Evolutionary conservation across 208 protist genomes (phyloP), one percentile per base, ranked within the genome.

Genomic region (Trypanosoma melophagium): DNA sequence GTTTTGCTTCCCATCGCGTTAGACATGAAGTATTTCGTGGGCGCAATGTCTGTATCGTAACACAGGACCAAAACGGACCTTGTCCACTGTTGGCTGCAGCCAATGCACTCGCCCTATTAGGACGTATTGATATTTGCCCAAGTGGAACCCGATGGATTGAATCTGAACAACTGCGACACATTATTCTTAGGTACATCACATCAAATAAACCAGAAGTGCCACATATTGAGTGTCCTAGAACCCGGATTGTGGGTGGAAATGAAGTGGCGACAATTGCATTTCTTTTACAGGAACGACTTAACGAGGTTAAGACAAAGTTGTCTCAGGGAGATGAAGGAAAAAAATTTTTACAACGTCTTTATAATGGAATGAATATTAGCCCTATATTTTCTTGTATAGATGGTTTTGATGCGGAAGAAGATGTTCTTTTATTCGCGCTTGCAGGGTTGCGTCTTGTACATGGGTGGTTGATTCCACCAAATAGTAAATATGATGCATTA

Each of bases 311-410:
- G 14, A 17, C 49, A 64, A 22, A 53, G 55, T 59, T 67, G 3
- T 14, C 72, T 41, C 16, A 40, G 40, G 54, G 56, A 14, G 35
- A 21, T 45, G 17, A 53, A 19, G 64, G 61, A 5, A 51, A 75
- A 54, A 31, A 57, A 19, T 60, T 64, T 42, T 56, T 81, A 62
- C 4, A 63, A 13, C 35, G 54, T 19, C 24, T 87, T 12, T 81
- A 87, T 56, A 42, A 70, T 42, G 81, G 81, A 45, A 65, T 87
- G 64, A 74, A 82, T 60, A 63, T 87, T 14, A 74, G 76, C 22
- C 77, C 77, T 24, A 81, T 83, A 45, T 87, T 87, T 60, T 72
- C 62, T 28, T 44, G 17, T 31, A 40, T 68, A 17, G 77, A 84
- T 50, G 74, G 31, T 24, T 87, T 87, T 75, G 70, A 58, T n/a